phyloP scores from a whole-genome alignment of 116 monocot species.

The Dioscorea cayenensis region DNA sequence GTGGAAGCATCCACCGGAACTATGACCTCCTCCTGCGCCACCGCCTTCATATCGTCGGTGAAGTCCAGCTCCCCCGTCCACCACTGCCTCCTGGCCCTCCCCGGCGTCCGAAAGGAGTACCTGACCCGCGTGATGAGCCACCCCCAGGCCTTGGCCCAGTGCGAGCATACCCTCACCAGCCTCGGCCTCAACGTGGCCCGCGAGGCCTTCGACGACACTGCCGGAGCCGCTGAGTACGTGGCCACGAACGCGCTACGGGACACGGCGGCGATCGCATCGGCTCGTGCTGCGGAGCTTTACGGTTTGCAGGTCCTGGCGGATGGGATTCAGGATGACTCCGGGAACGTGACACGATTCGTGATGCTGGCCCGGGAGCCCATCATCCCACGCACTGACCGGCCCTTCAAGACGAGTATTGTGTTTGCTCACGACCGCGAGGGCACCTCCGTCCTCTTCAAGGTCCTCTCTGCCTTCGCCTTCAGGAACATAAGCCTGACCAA shows the following conservation, averaged over 20 bases:
- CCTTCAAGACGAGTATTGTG: slow-evolving; percentile 66
- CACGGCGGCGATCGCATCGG: slow-evolving; percentile 51
- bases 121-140: slow-evolving; percentile 54
- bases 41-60: slow-evolving; percentile 76
- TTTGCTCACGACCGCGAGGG: slow-evolving; percentile 46
- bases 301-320: slow-evolving; percentile 38
- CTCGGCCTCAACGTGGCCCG: slow-evolving; percentile 40
- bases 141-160: slow-evolving; percentile 50
- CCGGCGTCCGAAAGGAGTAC: slow-evolving; percentile 37
- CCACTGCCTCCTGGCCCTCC: slow-evolving; percentile 69
- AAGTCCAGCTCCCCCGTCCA: slow-evolving; percentile 80
- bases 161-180: slow-evolving; percentile 36
- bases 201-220: slow-evolving; percentile 60
- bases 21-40: slow-evolving; percentile 73
- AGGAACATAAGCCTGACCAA: slow-evolving; percentile 73
- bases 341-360: slow-evolving; percentile 52
- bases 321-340: slow-evolving; percentile 50
- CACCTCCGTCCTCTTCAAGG: slow-evolving; percentile 46
- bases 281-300: slow-evolving; percentile 48
- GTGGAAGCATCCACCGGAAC: slow-evolving; percentile 85
- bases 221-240: slow-evolving; percentile 44
- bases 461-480: slow-evolving; percentile 68
- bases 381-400: slow-evolving; percentile 48
- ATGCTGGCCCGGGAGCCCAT: slow-evolving; percentile 54
- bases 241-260: slow-evolving; percentile 28